Percentiles rank a stretch among this genome's conserved stretches.
Conservation (phyloP, 2,329 filamentous ascomycete genomes). For the Fusarium sp. region DNA sequence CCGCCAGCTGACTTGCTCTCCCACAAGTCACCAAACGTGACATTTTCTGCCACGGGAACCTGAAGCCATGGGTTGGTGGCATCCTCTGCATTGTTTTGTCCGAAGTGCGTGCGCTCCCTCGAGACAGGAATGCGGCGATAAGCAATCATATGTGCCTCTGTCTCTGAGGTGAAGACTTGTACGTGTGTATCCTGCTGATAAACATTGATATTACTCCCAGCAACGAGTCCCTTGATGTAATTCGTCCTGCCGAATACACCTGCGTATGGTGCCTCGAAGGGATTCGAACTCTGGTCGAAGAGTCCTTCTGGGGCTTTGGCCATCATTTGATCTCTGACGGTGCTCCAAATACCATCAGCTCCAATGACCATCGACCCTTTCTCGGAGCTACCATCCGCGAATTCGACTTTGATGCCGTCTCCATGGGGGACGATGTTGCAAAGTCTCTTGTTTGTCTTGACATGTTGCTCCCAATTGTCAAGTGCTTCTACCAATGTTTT, state of each 20-base stretch:
- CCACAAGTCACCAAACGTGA: constrained; percentile 27
- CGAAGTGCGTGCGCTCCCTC: constrained; percentile 19
- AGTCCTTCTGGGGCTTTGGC: constrained; percentile 15
- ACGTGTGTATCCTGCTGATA: constrained; percentile 19
- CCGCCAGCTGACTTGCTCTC: constrained; percentile 19
- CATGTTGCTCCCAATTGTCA: not conserved
- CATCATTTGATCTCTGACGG: constrained; percentile 24
- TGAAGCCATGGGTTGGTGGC: constrained; percentile 15
- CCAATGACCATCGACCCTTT: constrained; percentile 3
- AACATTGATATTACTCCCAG: constrained; percentile 11
- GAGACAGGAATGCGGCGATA: constrained; percentile 20
- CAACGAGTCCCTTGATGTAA: not conserved
- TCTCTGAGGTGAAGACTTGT: constrained; percentile 20
- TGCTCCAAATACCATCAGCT: constrained; percentile 21
- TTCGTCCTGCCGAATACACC: constrained; percentile 13
- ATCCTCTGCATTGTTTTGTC: constrained; percentile 24
- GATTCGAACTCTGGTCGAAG: constrained; percentile 16
- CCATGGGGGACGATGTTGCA: not conserved
- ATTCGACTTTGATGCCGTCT: constrained; percentile 11
- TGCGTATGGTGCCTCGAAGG: constrained; percentile 10
- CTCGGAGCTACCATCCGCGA: constrained; percentile 17
- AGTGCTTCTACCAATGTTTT: constrained; percentile 9
- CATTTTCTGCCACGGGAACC: constrained; percentile 1
- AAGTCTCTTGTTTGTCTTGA: constrained; percentile 25
- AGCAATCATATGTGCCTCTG: constrained; percentile 10